Evolutionary conservation across 2,329 filamentous ascomycete species (phyloP).

Genomic region (Aureobasidium musti): DNA sequence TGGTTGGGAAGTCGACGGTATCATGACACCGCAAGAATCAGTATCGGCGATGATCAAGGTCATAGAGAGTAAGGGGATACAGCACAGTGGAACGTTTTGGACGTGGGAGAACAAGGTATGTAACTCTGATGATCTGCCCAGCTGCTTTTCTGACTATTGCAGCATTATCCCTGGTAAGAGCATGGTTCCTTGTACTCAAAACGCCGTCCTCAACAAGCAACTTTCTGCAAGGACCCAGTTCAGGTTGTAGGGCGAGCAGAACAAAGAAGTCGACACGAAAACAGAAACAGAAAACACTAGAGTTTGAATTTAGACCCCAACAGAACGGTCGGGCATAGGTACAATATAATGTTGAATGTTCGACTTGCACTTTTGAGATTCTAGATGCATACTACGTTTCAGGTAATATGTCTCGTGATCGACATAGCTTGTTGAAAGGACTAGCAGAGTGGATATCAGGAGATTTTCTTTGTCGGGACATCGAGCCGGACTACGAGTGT

Average conservation of each 20-base stretch:
- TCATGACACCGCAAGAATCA: slow-evolving; percentile 54
- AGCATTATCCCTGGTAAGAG: slow-evolving; percentile 39
- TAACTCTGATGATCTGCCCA: not conserved
- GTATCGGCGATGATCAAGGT: slow-evolving; percentile 55
- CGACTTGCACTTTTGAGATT: not conserved
- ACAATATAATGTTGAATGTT: slow-evolving; percentile 11
- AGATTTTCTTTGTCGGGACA: not conserved
- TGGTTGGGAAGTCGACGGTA: slow-evolving; percentile 56
- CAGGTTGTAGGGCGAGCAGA: not conserved
- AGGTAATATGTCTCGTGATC: slow-evolving; percentile 12
- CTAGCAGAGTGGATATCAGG: not conserved
- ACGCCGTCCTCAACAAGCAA: not conserved
- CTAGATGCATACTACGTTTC: slow-evolving; percentile 1
- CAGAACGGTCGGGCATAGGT: not conserved
- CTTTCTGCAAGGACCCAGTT: not conserved
- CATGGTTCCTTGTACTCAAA: not conserved
- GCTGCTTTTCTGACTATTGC: not conserved
- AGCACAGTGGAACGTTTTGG: slow-evolving; percentile 59
- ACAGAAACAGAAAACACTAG: not conserved
- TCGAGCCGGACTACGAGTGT: too few species aligned
- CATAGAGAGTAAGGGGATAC: slow-evolving; percentile 52
- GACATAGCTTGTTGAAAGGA: not conserved
- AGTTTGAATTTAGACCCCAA: not conserved
- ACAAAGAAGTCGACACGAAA: not conserved
- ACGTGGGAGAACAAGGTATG: slow-evolving; percentile 53